phyloP scores from a whole-genome alignment of 2,329 filamentous ascomycete genomes.

The Nemania serpens region DNA sequence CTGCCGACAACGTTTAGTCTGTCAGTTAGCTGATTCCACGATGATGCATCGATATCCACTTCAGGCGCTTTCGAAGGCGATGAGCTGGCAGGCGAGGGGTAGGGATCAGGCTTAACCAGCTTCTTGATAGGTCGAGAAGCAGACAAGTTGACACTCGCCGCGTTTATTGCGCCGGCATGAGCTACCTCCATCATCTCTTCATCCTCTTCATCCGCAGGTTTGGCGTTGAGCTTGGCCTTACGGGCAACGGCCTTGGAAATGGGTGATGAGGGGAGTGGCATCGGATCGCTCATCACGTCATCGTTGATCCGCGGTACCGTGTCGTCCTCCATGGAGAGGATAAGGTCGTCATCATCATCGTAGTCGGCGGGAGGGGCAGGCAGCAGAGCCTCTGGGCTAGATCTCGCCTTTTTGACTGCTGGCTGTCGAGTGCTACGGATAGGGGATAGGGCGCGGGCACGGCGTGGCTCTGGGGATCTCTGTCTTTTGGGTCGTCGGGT shows the following conservation, averaged over 20 bases:
- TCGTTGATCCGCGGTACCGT: conserved; percentile 46
- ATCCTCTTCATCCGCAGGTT: conserved; percentile 67
- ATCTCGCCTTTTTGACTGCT: conserved; percentile 61
- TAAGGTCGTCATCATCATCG: conserved; percentile 61
- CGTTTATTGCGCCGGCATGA: conserved; percentile 70
- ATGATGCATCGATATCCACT: conserved; percentile 72
- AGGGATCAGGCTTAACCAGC: conserved; percentile 67
- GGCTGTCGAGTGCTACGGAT: conserved; percentile 60
- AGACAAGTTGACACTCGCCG: conserved; percentile 80
- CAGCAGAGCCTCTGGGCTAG: conserved; percentile 53
- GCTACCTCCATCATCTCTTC: conserved; percentile 89
- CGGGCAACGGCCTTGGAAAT: conserved; percentile 77
- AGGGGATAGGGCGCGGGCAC: conserved; percentile 80
- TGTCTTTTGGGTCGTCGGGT: conserved; percentile 65
- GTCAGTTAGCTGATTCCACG: conserved; percentile 86
- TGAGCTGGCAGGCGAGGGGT: conserved; percentile 74
- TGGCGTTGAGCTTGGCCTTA: conserved; percentile 60
- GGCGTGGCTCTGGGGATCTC: conserved; percentile 76
- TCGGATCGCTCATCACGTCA: conserved; percentile 82
- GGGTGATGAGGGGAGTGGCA: conserved; percentile 76
- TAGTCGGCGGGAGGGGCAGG: conserved; percentile 58
- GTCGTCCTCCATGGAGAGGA: conserved; percentile 65
- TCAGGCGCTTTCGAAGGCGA: conserved; percentile 70
- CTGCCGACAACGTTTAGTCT: conserved; percentile 85
- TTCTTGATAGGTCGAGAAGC: conserved; percentile 80